Conservation (phyloP, 306 rosid genomes). For the Hippophae gyantsensis region DNA sequence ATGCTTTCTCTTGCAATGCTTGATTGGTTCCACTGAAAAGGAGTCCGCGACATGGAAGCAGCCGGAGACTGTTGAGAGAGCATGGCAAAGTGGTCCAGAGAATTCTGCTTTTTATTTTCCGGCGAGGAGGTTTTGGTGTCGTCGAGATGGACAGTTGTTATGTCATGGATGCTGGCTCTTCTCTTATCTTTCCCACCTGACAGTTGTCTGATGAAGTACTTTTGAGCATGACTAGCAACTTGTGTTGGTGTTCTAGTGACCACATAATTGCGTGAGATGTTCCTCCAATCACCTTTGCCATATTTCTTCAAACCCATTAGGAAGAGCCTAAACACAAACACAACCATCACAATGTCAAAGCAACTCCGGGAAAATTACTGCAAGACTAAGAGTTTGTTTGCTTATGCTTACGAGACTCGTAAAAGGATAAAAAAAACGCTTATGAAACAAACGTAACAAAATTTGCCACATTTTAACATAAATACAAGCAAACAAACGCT, state of each 20-base stretch:
- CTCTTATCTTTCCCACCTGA: conserved; percentile 88
- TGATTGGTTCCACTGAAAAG: conserved; percentile 61
- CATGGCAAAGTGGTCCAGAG: conserved; percentile 35
- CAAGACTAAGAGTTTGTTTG: too few relatives aligned
- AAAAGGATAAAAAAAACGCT: too few relatives aligned
- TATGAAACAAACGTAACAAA: too few relatives aligned
- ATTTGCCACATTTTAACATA: too few relatives aligned
- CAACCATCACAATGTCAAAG: conserved; percentile 10
- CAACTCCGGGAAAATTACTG: not conserved
- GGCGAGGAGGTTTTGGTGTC: conserved; percentile 46
- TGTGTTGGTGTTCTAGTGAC: conserved; percentile 76
- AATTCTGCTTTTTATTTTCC: conserved; percentile 34
- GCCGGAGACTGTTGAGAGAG: conserved; percentile 28
- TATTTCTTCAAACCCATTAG: conserved; percentile 73
- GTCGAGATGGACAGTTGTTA: conserved; percentile 67
- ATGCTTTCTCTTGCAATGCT: conserved; percentile 29
- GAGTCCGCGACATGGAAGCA: conserved; percentile 18
- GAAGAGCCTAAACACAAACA: conserved; percentile 43
- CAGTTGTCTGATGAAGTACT: conserved; percentile 75
- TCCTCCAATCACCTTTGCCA: conserved; percentile 98
- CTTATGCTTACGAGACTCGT: too few relatives aligned
- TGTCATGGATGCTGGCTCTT: conserved; percentile 94
- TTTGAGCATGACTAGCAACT: conserved; percentile 97
- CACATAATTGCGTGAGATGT: conserved; percentile 70
- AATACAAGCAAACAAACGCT: not conserved